Percentiles rank a stretch among this genome's conserved stretches.
Conservation (phyloP, 345 rosid species). For the thale cress (Arabidopsis thaliana) region TAIR10.1 NC_003076.8:25198001-25198500, state of each 20-base stretch:
- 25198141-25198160: conserved; percentile 92
- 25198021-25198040: conserved; percentile 50
- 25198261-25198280: background rate
- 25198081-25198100: conserved; percentile 82
- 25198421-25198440: background rate
- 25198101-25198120: conserved; percentile 77
- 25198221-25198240: conserved; percentile 71
- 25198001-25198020: background rate
- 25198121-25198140: conserved; percentile 79
- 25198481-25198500: background rate
- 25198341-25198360: no score
- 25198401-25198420: background rate
- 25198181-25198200: conserved; percentile 91
- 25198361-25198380: conserved; percentile 20
- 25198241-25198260: conserved; percentile 73
- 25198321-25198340: no score
- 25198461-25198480: background rate
- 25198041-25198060: conserved; percentile 86
- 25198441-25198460: background rate
- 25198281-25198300: no score
- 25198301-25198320: no score
- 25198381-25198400: background rate
- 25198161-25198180: conserved; percentile 82
- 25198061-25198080: conserved; percentile 93
- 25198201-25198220: conserved; percentile 70